Base-by-base conservation (phyloP, 2,329 filamentous ascomycete species). In the Aspergillus brasiliensis region DNA sequence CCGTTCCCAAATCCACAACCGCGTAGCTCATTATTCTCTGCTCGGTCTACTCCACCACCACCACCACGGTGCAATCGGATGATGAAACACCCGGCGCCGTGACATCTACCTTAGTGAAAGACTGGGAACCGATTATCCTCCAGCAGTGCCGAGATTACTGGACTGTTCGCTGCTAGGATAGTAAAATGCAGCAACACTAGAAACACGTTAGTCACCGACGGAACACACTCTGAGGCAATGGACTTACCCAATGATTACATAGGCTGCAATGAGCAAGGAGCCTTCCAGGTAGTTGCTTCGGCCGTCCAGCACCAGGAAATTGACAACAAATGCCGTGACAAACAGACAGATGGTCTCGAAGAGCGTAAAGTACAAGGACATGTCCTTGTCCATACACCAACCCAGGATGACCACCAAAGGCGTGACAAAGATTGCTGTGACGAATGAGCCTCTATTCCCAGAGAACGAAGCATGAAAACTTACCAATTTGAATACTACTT, bases 211-310 rank as follows among this genome's bases (percentile, higher is more conserved):
- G 54, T 63, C 52, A 61, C 51, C 17, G 37, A 27, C 13, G 3
- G 8, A n/a, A 8, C 11, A 27, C 15, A 37, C 47, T 17, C 3
- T 11, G 15, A 21, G 7, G 3, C 3, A 11, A 27, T 0, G 11
- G 23, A 73, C 77, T 73, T 67, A 78, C 68, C 89, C 90, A 70
- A 95, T 93, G 56, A 95, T 95, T 42, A 89, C 80, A 70, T 95
- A 95, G 3, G 91, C 83, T 40, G 89, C 90, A 55, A 92, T 89
- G 34, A 95, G 76, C 59, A 94, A 77, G 61, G 87, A 86, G 2
- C 91, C 91, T 75, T 95, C 91, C 0, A 94, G 82, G 80, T 91
- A 95, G 68, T 94, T 91, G 63, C 88, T 92, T 73, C 91, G 86
- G 28, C 91, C 92, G 68, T 96, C 91, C 19, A 88, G 83, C 51